Conservation (phyloP, 139 green algal genomes). For the Bryopsis sp. region DNA sequence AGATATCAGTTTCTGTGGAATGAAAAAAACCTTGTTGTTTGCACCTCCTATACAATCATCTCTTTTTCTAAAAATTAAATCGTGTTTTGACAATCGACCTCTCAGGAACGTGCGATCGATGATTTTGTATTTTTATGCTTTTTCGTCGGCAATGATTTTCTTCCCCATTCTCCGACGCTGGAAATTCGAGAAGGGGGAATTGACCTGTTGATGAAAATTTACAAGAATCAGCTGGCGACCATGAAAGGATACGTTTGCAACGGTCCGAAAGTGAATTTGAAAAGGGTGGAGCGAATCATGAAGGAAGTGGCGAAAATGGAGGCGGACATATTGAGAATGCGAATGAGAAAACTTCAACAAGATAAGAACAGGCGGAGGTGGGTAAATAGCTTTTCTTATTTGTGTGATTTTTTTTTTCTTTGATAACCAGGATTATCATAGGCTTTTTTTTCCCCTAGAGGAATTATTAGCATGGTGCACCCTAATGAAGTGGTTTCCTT, state of each 20-base stretch:
- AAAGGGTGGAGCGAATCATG: slow-evolving; percentile 88
- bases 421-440: no score
- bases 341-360: no score
- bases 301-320: slow-evolving; percentile 64
- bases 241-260: slow-evolving; percentile 81
- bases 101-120: slow-evolving; percentile 70
- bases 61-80: no score
- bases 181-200: slow-evolving; percentile 95
- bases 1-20: no score
- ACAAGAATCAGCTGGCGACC: slow-evolving; percentile 55
- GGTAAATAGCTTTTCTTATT: no score
- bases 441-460: no score
- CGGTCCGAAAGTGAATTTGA: slow-evolving; percentile 63
- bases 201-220: slow-evolving; percentile 84
- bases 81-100: no score
- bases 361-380: background rate
- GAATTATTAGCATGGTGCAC: no score
- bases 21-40: no score
- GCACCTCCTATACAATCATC: no score
- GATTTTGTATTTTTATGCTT: slow-evolving; percentile 99
- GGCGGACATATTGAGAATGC: slow-evolving; percentile 91
- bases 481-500: no score
- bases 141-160: slow-evolving; percentile 98
- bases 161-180: slow-evolving; percentile 98
- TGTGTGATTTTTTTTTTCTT: no score